phyloP scores from a whole-genome alignment of 805 yeast genomes.

The Candida maesae region DNA sequence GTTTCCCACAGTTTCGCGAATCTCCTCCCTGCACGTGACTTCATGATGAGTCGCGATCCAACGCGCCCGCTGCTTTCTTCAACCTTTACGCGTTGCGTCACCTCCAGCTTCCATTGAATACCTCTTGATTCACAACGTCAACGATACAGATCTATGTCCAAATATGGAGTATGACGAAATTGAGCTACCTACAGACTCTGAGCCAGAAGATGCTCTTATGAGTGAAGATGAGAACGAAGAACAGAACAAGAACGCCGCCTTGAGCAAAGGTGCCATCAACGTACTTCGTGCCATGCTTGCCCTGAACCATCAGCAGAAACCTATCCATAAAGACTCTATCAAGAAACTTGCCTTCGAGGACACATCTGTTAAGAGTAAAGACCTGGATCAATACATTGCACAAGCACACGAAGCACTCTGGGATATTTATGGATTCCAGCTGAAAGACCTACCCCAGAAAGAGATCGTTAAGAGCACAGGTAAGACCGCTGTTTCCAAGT shows the following conservation, averaged over 20 bases:
- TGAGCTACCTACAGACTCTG: background rate
- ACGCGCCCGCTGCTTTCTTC: no score
- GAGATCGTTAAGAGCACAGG: constrained; percentile 12
- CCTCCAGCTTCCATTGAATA: no score
- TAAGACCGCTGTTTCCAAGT: constrained; percentile 8
- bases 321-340: constrained; percentile 14
- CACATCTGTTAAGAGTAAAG: background rate
- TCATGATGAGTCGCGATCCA: no score
- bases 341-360: constrained; percentile 13
- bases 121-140: no score
- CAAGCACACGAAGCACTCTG: constrained; percentile 6
- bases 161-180: background rate
- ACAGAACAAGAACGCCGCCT: background rate
- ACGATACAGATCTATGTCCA: no score
- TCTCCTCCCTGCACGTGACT: no score
- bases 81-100: no score
- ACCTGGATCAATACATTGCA: constrained; percentile 6
- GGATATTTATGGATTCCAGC: constrained; percentile 12
- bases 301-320: constrained; percentile 7
- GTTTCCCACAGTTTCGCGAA: no score
- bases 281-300: constrained; percentile 13
- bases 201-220: background rate
- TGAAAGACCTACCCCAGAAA: constrained; percentile 15
- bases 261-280: constrained; percentile 4
- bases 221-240: constrained; percentile 1